Percentiles rank a stretch among this genome's conserved stretches.
These are phyloP conservation scores for Plasmodium sp. DNA, from an alignment of 169 alveolate species.

Conservation along the genomic window DNA sequence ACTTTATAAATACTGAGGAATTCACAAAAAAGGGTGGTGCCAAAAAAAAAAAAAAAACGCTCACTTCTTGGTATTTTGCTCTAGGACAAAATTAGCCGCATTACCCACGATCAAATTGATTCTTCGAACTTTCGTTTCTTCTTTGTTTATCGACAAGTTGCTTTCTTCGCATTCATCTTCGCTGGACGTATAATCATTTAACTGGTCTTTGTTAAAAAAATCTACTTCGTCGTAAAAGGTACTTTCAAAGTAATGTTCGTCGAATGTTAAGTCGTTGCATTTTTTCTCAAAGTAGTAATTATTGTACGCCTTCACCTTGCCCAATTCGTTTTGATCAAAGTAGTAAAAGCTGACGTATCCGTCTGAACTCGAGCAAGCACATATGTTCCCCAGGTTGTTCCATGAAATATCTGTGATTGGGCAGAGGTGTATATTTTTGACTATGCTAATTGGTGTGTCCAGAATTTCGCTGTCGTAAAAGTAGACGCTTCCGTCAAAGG, in stretches of 20 bases:
- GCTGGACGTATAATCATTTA: slow-evolving; percentile 72
- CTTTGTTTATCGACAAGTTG: slow-evolving; percentile 17
- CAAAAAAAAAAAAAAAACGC: not conserved
- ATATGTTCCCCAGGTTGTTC: slow-evolving; percentile 92
- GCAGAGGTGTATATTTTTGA: slow-evolving; percentile 93
- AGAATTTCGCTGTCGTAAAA: slow-evolving; percentile 89
- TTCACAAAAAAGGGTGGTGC: not conserved
- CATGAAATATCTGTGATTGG: slow-evolving; percentile 95
- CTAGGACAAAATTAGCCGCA: slow-evolving; percentile 68
- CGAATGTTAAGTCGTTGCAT: slow-evolving; percentile 70
- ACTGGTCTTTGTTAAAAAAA: slow-evolving; percentile 49
- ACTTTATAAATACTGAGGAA: not conserved
- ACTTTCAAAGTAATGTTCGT: slow-evolving; percentile 58
- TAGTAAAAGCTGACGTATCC: slow-evolving; percentile 92
- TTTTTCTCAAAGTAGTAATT: slow-evolving; percentile 65
- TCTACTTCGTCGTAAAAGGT: slow-evolving; percentile 57
- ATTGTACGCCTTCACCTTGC: slow-evolving; percentile 77
- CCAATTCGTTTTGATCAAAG: slow-evolving; percentile 90
- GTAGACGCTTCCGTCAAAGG: slow-evolving; percentile 90
- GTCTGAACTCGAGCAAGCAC: slow-evolving; percentile 94
- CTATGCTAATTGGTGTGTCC: slow-evolving; percentile 91
- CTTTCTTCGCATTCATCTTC: slow-evolving; percentile 54
- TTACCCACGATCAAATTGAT: slow-evolving; percentile 68
- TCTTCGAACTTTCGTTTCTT: slow-evolving; percentile 69
- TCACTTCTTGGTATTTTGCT: slow-evolving; percentile 47